Conservation (phyloP, 129 eudicot species). For the Flaveria trinervia region DNA sequence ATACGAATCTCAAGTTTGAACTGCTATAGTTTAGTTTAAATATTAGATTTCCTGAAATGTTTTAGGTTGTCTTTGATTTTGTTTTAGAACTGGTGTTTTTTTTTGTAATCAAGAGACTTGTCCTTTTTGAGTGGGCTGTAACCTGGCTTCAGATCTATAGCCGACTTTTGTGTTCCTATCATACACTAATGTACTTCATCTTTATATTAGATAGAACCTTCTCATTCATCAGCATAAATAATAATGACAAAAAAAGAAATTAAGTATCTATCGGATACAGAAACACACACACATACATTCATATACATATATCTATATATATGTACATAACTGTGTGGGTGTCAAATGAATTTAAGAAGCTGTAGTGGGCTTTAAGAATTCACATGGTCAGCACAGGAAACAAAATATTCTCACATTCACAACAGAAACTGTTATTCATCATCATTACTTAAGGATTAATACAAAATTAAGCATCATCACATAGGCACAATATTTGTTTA, state of each 20-base stretch:
- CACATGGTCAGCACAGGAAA: conserved; percentile 9
- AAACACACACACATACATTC: not conserved
- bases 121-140: too few relatives aligned
- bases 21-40: too few relatives aligned
- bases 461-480: conserved; percentile 9
- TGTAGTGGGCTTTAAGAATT: not conserved
- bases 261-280: not conserved
- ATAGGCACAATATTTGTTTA: not conserved
- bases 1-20: too few relatives aligned
- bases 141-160: too few relatives aligned
- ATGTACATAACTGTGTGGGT: not conserved
- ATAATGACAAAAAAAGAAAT: not conserved
- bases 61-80: too few relatives aligned
- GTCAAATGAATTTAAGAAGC: conserved; percentile 2
- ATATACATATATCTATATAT: not conserved
- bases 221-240: conserved; percentile 14
- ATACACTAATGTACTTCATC: conserved; percentile 2
- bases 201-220: conserved; percentile 18
- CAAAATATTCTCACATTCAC: conserved; percentile 6
- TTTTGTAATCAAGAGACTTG: too few relatives aligned
- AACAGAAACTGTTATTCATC: not conserved
- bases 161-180: too few relatives aligned
- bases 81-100: too few relatives aligned
- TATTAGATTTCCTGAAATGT: too few relatives aligned
- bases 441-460: not conserved